phyloP scores from a whole-genome alignment of 345 rosid species.

The Eucalyptus paniculata region DNA sequence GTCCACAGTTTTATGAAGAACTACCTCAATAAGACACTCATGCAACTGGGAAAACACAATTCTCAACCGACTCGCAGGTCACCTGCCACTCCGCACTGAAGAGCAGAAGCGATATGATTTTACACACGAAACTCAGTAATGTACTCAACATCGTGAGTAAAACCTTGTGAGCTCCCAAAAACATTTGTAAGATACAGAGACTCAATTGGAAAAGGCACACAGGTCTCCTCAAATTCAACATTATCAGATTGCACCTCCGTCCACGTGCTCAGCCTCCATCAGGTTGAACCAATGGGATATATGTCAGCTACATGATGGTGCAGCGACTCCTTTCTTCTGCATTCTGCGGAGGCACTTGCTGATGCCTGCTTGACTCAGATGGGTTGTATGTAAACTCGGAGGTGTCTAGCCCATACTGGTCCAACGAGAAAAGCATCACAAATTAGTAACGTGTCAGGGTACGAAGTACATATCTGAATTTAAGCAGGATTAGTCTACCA shows the following conservation, averaged over 20 bases:
- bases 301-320: slow-evolving; percentile 22
- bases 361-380: slow-evolving; percentile 25
- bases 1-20: neutral
- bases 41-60: neutral
- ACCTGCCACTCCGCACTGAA: neutral
- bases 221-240: neutral
- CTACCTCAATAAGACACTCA: neutral
- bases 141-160: neutral
- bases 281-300: neutral
- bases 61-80: neutral
- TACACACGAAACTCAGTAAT: neutral
- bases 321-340: slow-evolving; percentile 35
- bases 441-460: neutral
- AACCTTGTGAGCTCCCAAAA: neutral
- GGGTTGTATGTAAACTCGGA: slow-evolving; percentile 42
- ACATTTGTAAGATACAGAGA: neutral
- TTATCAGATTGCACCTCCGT: neutral
- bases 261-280: neutral
- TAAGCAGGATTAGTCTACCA: neutral
- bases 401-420: slow-evolving; percentile 45
- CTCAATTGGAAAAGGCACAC: neutral
- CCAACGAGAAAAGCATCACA: neutral
- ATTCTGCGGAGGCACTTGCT: slow-evolving; percentile 26
- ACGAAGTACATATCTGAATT: neutral
- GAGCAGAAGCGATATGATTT: neutral